A percentile compares a stretch with the other conserved stretches of the same genome.
Conservation (phyloP, 2,329 filamentous ascomycete genomes). For the Mollisia scopiformis region DNA sequence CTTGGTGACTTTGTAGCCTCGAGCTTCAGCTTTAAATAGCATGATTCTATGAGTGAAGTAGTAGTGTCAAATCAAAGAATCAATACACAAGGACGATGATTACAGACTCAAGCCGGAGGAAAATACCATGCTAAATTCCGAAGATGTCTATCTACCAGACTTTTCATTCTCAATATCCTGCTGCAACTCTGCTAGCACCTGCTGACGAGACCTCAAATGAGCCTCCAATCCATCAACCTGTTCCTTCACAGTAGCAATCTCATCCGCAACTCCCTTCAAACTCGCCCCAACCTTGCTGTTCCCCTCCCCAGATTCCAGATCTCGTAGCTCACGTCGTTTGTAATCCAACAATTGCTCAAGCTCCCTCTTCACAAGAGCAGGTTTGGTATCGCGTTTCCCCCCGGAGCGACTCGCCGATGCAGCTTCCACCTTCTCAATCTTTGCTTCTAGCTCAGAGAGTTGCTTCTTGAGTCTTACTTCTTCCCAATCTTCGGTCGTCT, state of each 20-base stretch:
- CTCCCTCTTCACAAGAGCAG: conserved; percentile 91
- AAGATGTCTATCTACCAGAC: conserved; percentile 47
- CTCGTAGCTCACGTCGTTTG: conserved; percentile 80
- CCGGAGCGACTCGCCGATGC: conserved; percentile 66
- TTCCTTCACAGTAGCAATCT: conserved; percentile 88
- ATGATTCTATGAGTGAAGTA: too few relatives aligned
- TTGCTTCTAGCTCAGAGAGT: conserved; percentile 84
- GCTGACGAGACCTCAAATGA: conserved; percentile 78
- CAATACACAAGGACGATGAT: background rate
- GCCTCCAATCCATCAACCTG: conserved; percentile 89
- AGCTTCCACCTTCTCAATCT: conserved; percentile 81
- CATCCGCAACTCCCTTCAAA: conserved; percentile 78
- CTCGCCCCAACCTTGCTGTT: conserved; percentile 71
- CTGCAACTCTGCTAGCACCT: conserved; percentile 74
- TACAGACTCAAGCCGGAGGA: background rate
- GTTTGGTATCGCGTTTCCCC: conserved; percentile 75
- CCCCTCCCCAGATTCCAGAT: conserved; percentile 72
- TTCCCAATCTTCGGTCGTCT: conserved; percentile 93
- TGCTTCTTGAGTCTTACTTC: conserved; percentile 95
- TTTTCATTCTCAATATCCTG: conserved; percentile 89
- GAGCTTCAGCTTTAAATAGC: too few relatives aligned
- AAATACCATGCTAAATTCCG: background rate
- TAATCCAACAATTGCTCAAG: conserved; percentile 93
- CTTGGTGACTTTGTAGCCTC: too few relatives aligned
- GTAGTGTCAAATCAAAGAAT: too few relatives aligned